These are phyloP conservation scores for Leishmania lainsoni DNA, from an alignment of 208 protist genomes.

Conservation along the genomic window DNA sequence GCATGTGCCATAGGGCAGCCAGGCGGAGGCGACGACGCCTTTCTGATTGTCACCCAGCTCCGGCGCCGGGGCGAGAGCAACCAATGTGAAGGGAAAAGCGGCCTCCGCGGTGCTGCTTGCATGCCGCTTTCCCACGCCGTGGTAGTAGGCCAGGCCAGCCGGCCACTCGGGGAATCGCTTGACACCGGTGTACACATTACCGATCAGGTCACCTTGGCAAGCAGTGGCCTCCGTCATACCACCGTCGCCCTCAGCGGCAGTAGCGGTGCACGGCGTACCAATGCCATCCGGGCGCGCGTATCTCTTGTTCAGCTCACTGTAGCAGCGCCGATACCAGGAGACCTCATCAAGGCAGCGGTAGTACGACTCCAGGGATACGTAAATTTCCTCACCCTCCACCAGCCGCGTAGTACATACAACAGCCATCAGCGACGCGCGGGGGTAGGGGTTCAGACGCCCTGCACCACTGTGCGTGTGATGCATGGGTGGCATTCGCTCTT, in stretches of 20 bases:
- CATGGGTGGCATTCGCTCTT: neutral
- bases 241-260: neutral
- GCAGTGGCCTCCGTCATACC: neutral
- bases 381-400: conserved; percentile 48
- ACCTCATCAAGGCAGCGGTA: conserved; percentile 81
- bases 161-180: conserved; percentile 67
- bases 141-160: conserved; percentile 57
- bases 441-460: conserved; percentile 14
- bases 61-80: conserved; percentile 53
- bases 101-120: conserved; percentile 44
- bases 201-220: neutral
- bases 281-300: conserved; percentile 12
- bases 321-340: conserved; percentile 65
- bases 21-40: conserved; percentile 58
- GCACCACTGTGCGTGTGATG: neutral
- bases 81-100: conserved; percentile 79
- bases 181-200: conserved; percentile 49
- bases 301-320: conserved; percentile 24
- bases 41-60: conserved; percentile 66
- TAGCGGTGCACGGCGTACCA: neutral
- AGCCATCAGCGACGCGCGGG: conserved; percentile 66
- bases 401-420: conserved; percentile 66
- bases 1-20: conserved; percentile 79
- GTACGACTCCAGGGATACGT: conserved; percentile 79
- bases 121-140: conserved; percentile 74